A percentile compares a stretch with the other conserved stretches of the same genome.
Evolutionary conservation across 306 rosid genomes (phyloP).

Genomic region (Boehmeria nivea): DNA sequence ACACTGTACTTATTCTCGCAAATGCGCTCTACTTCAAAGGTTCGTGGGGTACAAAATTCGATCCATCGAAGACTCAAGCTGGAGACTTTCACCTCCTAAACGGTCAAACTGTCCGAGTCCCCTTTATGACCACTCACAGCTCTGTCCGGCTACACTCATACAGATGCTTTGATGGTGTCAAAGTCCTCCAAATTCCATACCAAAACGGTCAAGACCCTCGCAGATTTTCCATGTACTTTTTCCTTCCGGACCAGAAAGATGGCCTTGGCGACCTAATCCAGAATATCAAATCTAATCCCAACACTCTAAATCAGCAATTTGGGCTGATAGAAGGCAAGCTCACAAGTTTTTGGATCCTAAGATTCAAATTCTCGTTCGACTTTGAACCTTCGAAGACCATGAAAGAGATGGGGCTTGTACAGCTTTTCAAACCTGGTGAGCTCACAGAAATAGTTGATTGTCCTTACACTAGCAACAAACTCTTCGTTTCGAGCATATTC

Average conservation of each 20-base stretch:
- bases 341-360: too few species aligned
- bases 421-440: conserved; percentile 2
- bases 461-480: neutral
- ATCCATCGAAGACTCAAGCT: neutral
- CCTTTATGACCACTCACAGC: neutral
- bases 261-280: too few species aligned
- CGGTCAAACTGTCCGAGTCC: neutral
- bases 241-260: too few species aligned
- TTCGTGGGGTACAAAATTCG: neutral
- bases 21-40: conserved; percentile 17
- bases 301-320: too few species aligned
- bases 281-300: too few species aligned
- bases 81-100: neutral
- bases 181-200: conserved; percentile 7
- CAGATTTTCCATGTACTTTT: conserved; percentile 5
- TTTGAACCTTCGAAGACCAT: neutral
- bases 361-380: conserved; percentile 7
- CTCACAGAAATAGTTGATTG: conserved; percentile 13
- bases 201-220: neutral
- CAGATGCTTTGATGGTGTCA: neutral
- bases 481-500: conserved; percentile 8
- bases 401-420: neutral
- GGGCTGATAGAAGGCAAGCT: too few species aligned
- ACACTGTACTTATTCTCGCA: conserved; percentile 15
- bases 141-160: too few species aligned